Conservation (phyloP, 257 asterid species). For the Asclepias syriaca region DNA sequence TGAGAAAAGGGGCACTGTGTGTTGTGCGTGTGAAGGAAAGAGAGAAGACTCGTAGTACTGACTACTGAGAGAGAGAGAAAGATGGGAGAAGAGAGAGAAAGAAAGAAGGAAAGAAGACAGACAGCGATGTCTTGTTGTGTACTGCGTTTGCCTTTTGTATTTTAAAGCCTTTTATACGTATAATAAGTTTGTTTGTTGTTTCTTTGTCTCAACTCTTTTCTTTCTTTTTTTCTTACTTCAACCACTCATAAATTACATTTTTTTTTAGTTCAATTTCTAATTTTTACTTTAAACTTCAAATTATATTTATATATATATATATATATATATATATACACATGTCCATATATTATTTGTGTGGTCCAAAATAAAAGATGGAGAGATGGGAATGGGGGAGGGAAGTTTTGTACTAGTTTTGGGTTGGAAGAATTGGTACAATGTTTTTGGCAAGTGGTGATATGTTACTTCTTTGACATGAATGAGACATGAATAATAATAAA, state of each 20-base stretch:
- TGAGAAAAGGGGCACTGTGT: background rate
- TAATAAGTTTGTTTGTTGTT: slow-evolving; percentile 5
- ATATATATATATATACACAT: too few species aligned
- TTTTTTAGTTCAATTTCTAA: too few species aligned
- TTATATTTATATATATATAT: too few species aligned
- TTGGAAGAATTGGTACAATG: background rate
- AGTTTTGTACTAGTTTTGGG: background rate
- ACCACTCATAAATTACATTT: too few species aligned
- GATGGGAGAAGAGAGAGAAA: slow-evolving; percentile 4
- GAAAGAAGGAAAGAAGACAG: slow-evolving; percentile 28
- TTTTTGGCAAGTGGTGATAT: background rate
- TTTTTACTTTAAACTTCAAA: too few species aligned
- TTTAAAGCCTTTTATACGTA: slow-evolving; percentile 8
- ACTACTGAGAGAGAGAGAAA: slow-evolving; percentile 5
- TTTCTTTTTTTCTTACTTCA: too few species aligned
- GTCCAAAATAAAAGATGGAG: background rate
- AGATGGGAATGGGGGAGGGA: background rate
- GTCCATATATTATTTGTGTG: too few species aligned
- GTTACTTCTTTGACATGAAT: background rate
- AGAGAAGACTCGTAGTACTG: slow-evolving; percentile 2
- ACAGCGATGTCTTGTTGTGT: slow-evolving; percentile 65
- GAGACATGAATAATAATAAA: background rate
- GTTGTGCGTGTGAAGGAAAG: slow-evolving; percentile 20
- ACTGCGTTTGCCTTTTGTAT: slow-evolving; percentile 28
- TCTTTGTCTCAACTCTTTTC: background rate